Evolutionary conservation across 805 yeast genomes (phyloP).

Genomic region (Kodamaea restingae): DNA sequence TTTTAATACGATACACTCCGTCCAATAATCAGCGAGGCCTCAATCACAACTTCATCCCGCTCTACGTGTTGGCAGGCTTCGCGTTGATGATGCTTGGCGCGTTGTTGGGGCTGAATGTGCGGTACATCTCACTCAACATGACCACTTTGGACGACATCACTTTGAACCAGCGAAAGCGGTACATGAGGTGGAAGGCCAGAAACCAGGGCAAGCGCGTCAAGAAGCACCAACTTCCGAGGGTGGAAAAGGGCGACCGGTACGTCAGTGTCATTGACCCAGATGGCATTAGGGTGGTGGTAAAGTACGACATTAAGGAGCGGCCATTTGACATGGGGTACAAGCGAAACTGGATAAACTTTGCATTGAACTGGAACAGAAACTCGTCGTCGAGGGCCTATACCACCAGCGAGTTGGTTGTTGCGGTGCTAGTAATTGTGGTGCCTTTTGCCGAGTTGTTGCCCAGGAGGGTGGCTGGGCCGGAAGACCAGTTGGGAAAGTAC

Average conservation of each 20-base stretch:
- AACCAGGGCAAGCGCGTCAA: slow-evolving; percentile 9
- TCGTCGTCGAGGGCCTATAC: slow-evolving; percentile 10
- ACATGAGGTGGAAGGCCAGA: slow-evolving; percentile 21
- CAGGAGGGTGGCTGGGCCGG: background rate
- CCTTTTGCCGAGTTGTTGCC: slow-evolving; percentile 21
- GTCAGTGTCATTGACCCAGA: slow-evolving; percentile 35
- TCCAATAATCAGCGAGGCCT: slow-evolving; percentile 20
- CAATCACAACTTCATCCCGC: slow-evolving; percentile 48
- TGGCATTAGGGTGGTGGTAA: slow-evolving; percentile 35
- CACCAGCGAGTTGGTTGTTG: slow-evolving; percentile 12
- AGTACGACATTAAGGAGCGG: slow-evolving; percentile 24
- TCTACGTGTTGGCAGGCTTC: slow-evolving; percentile 42
- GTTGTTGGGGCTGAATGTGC: slow-evolving; percentile 40
- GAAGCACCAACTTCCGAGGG: slow-evolving; percentile 17
- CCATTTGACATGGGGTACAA: slow-evolving; percentile 37
- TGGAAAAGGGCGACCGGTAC: slow-evolving; percentile 37
- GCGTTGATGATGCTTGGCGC: slow-evolving; percentile 45
- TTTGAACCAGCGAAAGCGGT: slow-evolving; percentile 25
- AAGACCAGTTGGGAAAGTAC: slow-evolving; percentile 3
- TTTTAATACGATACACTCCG: slow-evolving; percentile 21
- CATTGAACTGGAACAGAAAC: slow-evolving; percentile 23
- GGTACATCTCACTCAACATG: slow-evolving; percentile 44
- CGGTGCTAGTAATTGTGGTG: slow-evolving; percentile 14
- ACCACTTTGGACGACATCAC: slow-evolving; percentile 60
- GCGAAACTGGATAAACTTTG: slow-evolving; percentile 34